Percentiles rank a stretch among this genome's conserved stretches.
These are phyloP conservation scores for Zancudomyces culisetae DNA, from an alignment of 371 early-diverging fungal species.

Conservation along the genomic window DNA sequence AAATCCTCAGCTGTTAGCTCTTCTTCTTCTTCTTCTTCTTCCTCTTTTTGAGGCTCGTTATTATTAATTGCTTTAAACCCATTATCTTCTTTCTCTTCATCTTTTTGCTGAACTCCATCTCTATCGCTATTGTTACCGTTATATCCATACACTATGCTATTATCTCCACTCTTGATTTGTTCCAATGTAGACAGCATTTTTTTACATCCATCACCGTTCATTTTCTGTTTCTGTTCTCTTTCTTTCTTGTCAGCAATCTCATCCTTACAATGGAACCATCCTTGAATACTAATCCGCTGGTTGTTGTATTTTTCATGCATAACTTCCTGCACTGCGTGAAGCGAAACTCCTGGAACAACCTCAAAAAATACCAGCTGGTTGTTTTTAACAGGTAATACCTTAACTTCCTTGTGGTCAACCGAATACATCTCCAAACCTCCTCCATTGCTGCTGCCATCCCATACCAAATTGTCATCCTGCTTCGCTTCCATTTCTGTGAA, in stretches of 20 bases:
- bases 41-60: too few species aligned
- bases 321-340: slow-evolving; percentile 61
- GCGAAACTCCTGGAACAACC: slow-evolving; percentile 53
- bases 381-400: slow-evolving; percentile 41
- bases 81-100: not conserved
- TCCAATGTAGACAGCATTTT: slow-evolving; percentile 28
- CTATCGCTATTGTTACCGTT: not conserved
- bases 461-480: too few species aligned
- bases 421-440: slow-evolving; percentile 60
- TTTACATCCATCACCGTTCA: too few species aligned
- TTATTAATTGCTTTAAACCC: too few species aligned
- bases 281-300: slow-evolving; percentile 39
- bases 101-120: slow-evolving; percentile 4
- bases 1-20: slow-evolving; percentile 14
- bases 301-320: slow-evolving; percentile 29
- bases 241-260: slow-evolving; percentile 33
- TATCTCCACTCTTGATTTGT: slow-evolving; percentile 27
- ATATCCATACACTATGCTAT: slow-evolving; percentile 19
- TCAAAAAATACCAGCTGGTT: slow-evolving; percentile 58
- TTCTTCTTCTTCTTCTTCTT: not conserved
- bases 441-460: slow-evolving; percentile 36
- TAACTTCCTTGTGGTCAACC: slow-evolving; percentile 32
- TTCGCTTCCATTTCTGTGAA: slow-evolving; percentile 35
- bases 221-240: slow-evolving; percentile 16
- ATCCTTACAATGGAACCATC: slow-evolving; percentile 59